Evolutionary conservation across 2,329 filamentous ascomycete genomes (phyloP).

Genomic region (Plenodomus lindquistii): DNA sequence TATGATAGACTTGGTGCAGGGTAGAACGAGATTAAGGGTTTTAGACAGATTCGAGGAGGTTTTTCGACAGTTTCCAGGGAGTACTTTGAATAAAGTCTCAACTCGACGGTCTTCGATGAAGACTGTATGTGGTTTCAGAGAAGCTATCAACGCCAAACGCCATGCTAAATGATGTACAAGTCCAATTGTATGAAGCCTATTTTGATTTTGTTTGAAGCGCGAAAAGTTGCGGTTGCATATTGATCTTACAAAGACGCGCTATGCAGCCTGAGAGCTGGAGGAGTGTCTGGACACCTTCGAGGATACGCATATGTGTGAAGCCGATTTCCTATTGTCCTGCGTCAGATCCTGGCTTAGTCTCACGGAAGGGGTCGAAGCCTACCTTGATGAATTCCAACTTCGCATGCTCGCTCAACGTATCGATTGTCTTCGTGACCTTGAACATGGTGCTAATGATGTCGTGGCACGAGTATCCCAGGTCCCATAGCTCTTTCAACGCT

Average conservation of each 20-base stretch:
- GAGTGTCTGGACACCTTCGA: conserved; percentile 96
- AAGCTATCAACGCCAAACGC: conserved; percentile 26
- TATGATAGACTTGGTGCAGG: no score
- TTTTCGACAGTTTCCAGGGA: no score
- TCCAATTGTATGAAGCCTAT: conserved; percentile 4
- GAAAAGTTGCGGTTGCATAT: conserved; percentile 91
- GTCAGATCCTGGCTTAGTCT: not conserved
- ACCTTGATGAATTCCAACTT: conserved; percentile 93
- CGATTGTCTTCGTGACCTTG: conserved; percentile 93
- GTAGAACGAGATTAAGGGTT: no score
- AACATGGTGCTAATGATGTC: conserved; percentile 99
- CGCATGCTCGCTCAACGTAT: conserved; percentile 86
- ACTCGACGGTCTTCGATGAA: no score
- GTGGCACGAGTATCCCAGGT: conserved; percentile 94
- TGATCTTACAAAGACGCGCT: conserved; percentile 87
- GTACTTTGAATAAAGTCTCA: no score
- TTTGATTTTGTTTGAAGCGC: conserved; percentile 41
- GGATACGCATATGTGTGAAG: conserved; percentile 97
- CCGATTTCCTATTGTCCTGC: conserved; percentile 71
- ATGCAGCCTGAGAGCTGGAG: conserved; percentile 93
- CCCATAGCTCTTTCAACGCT: conserved; percentile 87
- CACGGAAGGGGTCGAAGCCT: not conserved
- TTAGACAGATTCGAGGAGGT: no score
- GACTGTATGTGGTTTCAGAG: not conserved
- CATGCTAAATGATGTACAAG: conserved; percentile 36